Base-by-base conservation (phyloP, 805 yeast species). In the Yarrowia yakushimensis region DNA sequence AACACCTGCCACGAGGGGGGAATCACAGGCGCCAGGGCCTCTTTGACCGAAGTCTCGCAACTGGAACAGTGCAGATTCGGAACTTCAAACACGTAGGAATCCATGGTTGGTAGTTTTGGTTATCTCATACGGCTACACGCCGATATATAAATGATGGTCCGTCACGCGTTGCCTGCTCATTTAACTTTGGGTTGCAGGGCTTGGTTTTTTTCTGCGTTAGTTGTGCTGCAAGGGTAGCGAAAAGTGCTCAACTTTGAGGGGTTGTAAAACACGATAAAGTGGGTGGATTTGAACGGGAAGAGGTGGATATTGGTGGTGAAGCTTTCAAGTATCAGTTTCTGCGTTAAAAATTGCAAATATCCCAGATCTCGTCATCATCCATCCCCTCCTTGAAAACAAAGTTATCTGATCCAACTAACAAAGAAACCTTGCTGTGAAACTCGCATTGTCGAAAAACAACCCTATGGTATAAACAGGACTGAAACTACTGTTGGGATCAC, bases 141-240 rank as follows among this genome's bases (percentile, higher is more conserved):
- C 6, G 41, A 11, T 50, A 17, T 50, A 50, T 33, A 22, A 22
- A 12, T 13, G 8, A 2, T 11, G 4, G 8, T 25, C 13, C n/a
- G n/a, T n/a, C 4, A 20, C 13, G 11, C 5, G 7, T 18, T 17
- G 7, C n/a, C n/a, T 34, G 13, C 39, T 11, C 28, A 33, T 27
- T 27, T 17, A 25, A 17, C 11, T 36, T 18, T 15, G 13, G 28
- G 25, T 27, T 54, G 27, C 6, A 5, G 36, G n/a, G 15, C 48
- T 25, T 43, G 50, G 34, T 12, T 43, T 43, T 41, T 36, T 37
- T n/a, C n/a, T 54, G 46, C 43, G 60, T 36, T 37, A 23, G 13
- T 39, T 36, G 36, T 54, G 60, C 46, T 54, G 59, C 41, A 37
- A 46, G 60, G 60, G 60, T 37, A 54, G 60, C 60, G 36, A 36